Conservation (phyloP, 192 early-diverging fungal species). For the Backusella australiensis region DNA sequence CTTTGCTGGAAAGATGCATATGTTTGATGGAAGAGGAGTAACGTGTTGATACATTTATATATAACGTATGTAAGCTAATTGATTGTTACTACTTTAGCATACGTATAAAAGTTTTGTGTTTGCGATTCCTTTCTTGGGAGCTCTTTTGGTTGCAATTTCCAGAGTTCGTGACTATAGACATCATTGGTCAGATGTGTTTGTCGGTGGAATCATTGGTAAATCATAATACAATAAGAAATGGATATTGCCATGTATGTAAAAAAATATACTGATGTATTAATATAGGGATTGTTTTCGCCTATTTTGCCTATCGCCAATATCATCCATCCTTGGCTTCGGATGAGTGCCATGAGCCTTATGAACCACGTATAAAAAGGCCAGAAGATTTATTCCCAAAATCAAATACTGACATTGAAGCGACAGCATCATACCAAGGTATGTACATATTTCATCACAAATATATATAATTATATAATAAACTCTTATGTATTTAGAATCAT, state of each 20-base stretch:
- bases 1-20: slow-evolving; percentile 69
- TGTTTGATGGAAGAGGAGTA: slow-evolving; percentile 62
- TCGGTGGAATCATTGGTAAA: slow-evolving; percentile 60
- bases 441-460: background rate
- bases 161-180: slow-evolving; percentile 77
- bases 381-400: slow-evolving; percentile 4
- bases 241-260: background rate
- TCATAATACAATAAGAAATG: background rate
- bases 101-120: slow-evolving; percentile 68
- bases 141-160: slow-evolving; percentile 60
- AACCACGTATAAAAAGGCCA: slow-evolving; percentile 10
- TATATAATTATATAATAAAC: background rate
- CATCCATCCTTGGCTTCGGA: slow-evolving; percentile 44
- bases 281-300: slow-evolving; percentile 58
- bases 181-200: slow-evolving; percentile 75
- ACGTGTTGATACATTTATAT: background rate
- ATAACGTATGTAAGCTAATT: background rate
- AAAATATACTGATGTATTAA: background rate
- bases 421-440: background rate
- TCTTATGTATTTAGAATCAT: background rate
- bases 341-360: background rate
- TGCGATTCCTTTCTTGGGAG: slow-evolving; percentile 55
- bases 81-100: slow-evolving; percentile 31
- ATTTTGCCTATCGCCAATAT: slow-evolving; percentile 68
- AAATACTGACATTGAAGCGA: background rate